A percentile compares a stretch with the other conserved stretches of the same genome.
These are phyloP conservation scores for Aotearoamyces nothofagi DNA, from an alignment of 2,329 filamentous ascomycete genomes.

Conservation along the genomic window DNA sequence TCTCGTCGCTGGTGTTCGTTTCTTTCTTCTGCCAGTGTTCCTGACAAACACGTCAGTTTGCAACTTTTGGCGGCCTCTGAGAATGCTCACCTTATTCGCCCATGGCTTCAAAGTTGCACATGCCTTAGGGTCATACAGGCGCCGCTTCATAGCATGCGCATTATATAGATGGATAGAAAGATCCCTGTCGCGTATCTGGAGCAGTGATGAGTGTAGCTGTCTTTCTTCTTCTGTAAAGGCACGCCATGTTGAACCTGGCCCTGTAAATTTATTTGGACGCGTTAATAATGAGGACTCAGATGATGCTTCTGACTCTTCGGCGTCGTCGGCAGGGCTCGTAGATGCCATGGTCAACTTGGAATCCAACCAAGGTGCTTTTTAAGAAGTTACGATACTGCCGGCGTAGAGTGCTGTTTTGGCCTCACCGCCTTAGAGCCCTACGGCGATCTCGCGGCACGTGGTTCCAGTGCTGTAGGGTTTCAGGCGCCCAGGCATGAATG, in stretches of 20 bases:
- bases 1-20: constrained; percentile 13
- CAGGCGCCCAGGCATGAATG: too few relatives aligned
- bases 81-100: constrained; percentile 21
- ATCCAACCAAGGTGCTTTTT: too few relatives aligned
- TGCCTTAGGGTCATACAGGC: constrained; percentile 13
- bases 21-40: constrained; percentile 22
- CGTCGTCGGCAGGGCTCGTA: constrained; percentile 30
- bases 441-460: too few relatives aligned
- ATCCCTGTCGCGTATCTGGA: constrained; percentile 47
- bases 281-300: constrained; percentile 14
- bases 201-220: constrained; percentile 44
- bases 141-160: constrained; percentile 49
- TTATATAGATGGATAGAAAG: constrained; percentile 69
- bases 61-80: too few relatives aligned
- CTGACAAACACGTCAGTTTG: constrained; percentile 3
- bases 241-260: constrained; percentile 52
- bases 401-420: too few relatives aligned
- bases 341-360: constrained; percentile 29
- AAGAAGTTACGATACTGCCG: too few relatives aligned
- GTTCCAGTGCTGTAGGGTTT: too few relatives aligned
- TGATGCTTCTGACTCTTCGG: constrained; percentile 27
- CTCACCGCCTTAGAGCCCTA: too few relatives aligned
- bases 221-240: constrained; percentile 45
- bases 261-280: constrained; percentile 61
- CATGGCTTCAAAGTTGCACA: constrained; percentile 14